Percentiles rank a stretch among this genome's conserved stretches.
phyloP scores from a whole-genome alignment of 345 rosid species.

The Psidium guajava region DNA sequence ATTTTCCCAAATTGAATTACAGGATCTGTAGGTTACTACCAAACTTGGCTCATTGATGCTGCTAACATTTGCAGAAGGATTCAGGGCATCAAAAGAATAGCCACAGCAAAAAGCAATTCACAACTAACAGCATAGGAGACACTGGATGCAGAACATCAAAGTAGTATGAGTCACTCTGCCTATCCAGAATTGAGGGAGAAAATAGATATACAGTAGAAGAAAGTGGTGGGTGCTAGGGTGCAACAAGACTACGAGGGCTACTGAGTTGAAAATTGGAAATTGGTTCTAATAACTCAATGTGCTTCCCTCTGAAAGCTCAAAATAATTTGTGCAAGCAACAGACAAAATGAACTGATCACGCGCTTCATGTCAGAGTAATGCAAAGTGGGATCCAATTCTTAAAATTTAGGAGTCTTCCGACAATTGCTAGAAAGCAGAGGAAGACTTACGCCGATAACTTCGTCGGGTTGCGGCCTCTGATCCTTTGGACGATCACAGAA shows the following conservation, averaged over 20 bases:
- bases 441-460: constrained; percentile 73
- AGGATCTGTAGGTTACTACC: neutral
- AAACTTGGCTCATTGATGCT: neutral
- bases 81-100: neutral
- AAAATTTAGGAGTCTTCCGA: neutral
- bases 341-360: neutral
- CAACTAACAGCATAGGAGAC: neutral
- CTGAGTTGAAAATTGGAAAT: neutral
- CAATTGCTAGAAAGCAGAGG: neutral
- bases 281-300: neutral
- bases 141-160: neutral
- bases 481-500: constrained; percentile 81
- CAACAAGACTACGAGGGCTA: neutral
- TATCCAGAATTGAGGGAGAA: neutral
- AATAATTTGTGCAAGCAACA: neutral
- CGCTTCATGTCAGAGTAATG: neutral
- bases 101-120: neutral
- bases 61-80: neutral
- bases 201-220: neutral
- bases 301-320: neutral
- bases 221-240: neutral
- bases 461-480: constrained; percentile 83
- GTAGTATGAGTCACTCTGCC: neutral
- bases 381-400: neutral
- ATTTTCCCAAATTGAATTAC: neutral